phyloP scores from a whole-genome alignment of 2,329 filamentous ascomycete species.

The Anisogramma anomala region DNA sequence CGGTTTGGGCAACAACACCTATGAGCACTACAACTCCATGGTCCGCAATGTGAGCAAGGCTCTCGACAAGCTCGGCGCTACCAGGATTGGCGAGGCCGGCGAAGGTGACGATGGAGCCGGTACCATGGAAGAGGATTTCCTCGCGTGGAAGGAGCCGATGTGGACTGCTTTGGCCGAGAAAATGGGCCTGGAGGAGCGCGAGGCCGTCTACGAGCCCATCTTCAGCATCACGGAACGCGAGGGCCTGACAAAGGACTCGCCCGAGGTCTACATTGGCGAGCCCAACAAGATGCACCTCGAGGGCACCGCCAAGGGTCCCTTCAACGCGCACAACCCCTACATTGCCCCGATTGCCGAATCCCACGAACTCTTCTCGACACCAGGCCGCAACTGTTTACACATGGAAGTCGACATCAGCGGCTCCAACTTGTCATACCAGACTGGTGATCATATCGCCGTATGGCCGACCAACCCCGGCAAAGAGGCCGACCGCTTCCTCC shows the following conservation, averaged over 20 bases:
- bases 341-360: conserved; percentile 90
- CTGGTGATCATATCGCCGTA: conserved; percentile 90
- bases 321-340: conserved; percentile 93
- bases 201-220: conserved; percentile 88
- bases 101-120: conserved; percentile 96
- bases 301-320: conserved; percentile 71
- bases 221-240: conserved; percentile 73
- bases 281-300: conserved; percentile 94
- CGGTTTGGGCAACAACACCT: conserved; percentile 96
- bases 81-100: conserved; percentile 74
- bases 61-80: conserved; percentile 69
- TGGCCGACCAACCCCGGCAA: conserved; percentile 94
- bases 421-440: conserved; percentile 87
- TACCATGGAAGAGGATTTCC: conserved; percentile 98
- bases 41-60: conserved; percentile 81
- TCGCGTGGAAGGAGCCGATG: conserved; percentile 99
- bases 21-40: conserved; percentile 99
- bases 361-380: conserved; percentile 77
- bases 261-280: conserved; percentile 86
- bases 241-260: conserved; percentile 59
- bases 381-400: conserved; percentile 89
- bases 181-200: conserved; percentile 86
- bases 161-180: conserved; percentile 74
- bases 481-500: conserved; percentile 83
- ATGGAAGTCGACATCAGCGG: conserved; percentile 86